Base-by-base conservation (phyloP, 345 rosid species). In the Dipteronia sinensis region DNA sequence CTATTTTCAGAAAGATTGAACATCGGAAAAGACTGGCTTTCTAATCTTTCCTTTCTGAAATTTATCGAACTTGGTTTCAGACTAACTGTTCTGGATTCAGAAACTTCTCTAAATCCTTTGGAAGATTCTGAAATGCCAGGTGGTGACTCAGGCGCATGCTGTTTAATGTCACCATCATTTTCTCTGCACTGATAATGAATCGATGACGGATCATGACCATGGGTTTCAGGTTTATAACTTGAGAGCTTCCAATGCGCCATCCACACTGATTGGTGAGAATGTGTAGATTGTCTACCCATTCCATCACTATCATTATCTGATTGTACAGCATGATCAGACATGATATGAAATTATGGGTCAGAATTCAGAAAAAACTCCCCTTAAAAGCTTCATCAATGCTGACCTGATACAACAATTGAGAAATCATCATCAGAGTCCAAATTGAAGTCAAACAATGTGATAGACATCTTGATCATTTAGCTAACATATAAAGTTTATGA, bases 221-320 rank as follows among this genome's bases (percentile, higher is more conserved):
- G 72, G 62, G 75, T 40, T 46, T 61, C 81, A 51, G 79, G 55
- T 38, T 77, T 81, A 76, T 47, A 78, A 65, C 78, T 65, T 27
- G 83, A 16, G 17, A 10, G 87, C 68, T 20, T 80, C 95, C 97
- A 90, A 71, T 82, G 97, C 87, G 87, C 89, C 88, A 92, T 87
- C 95, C 97, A 93, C 40, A 67, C 67, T 72, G 90, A 86, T 76
- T 90, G 89, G 80, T 56, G 34, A 71, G 83, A 77, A 73, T 74
- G 83, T 23, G 63, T 62, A 15, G 89, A 83, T 65, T 77, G 77
- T 66, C 78, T 80, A 61, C 71, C 56, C 4, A 23, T 67, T 59
- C 77, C 85, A 65, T 83, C 76, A 27, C 74, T 73, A 27, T 46
- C 85, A 61, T 58, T 59, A 25, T 75, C 69, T 69, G 85, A 77